Base-by-base conservation (phyloP, 768 basidiomycete genomes). In the Suillus alpinus region DNA sequence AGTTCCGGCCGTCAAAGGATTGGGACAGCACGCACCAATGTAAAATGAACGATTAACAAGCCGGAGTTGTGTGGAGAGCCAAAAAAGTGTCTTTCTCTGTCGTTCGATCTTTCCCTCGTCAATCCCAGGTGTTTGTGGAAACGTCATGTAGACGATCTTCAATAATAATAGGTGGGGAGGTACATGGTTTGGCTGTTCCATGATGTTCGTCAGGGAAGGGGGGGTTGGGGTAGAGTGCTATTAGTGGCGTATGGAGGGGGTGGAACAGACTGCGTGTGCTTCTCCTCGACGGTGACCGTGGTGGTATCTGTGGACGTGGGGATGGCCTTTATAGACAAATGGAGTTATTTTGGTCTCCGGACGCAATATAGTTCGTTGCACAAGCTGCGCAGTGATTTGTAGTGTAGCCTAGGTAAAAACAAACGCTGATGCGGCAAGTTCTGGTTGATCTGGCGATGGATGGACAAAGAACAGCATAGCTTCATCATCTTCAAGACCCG, bases 141-240 rank as follows among this genome's bases (percentile, higher is more conserved):
- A 90, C 2, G 83, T 82, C 64, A 77, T 73, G 69, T 89, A 83
- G 4, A 94, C 82, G 56, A 92, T 81, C 55, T 87, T 81, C 52
- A 93, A 81, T 4, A 92, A n/a, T n/a, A n/a, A 78, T 26, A 93
- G 69, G 63, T 91, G 84, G 0, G 86, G 66, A 0, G 90, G 86
- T 0, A 91, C 67, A 0, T 0, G 83, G 60, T 3, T 58, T 62
- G 16, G 65, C 59, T 20, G 39, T 49, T 6, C 46, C 63, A 23
- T 57, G 29, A 4, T 52, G 56, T 47, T 62, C 57, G 44, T 65
- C 61, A 18, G 75, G 70, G 66, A 77, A 78, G 6, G 79, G 76
- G n/a, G 7, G 78, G 77, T 3, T 76, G 74, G 14, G 65, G 66
- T 53, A 66, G 53, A 16, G 65, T 63, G 29, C 47, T 55, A 40